Conservation (phyloP, 495 filamentous ascomycete species). For the Hyphodiscus hymeniophilus region DNA sequence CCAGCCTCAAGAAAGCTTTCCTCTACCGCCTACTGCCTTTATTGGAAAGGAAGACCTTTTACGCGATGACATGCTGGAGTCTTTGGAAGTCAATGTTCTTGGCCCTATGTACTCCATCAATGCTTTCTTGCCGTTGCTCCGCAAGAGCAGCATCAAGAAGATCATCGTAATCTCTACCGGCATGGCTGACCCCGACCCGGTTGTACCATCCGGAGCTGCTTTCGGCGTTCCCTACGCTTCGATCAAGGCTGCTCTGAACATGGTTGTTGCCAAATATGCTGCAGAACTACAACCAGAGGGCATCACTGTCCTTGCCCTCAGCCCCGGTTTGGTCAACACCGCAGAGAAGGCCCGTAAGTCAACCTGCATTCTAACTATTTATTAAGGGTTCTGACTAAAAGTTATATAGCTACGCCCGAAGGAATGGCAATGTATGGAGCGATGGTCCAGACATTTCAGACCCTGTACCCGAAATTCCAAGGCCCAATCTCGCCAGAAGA, state of each 20-base stretch:
- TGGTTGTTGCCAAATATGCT: conserved; percentile 34
- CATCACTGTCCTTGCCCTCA: conserved; percentile 28
- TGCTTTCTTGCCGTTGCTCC: conserved; percentile 37
- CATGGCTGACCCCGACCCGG: conserved; percentile 31
- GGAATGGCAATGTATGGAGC: too few species aligned
- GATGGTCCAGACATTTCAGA: too few species aligned
- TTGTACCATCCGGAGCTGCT: conserved; percentile 22
- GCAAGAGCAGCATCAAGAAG: conserved; percentile 36
- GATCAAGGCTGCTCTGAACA: conserved; percentile 39
- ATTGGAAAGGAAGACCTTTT: conserved; percentile 20
- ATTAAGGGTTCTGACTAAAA: too few species aligned
- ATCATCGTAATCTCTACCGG: conserved; percentile 39
- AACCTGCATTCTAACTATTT: too few species aligned
- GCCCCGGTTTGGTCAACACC: conserved; percentile 29
- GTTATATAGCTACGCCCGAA: too few species aligned
- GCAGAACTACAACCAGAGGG: conserved; percentile 25
- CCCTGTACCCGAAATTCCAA: too few species aligned
- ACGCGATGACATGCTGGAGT: background rate
- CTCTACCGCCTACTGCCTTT: conserved; percentile 10
- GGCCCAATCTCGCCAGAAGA: too few species aligned
- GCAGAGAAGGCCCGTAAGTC: conserved; percentile 15
- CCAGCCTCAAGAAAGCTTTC: conserved; percentile 1
- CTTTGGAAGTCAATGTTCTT: conserved; percentile 31
- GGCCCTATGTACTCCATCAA: conserved; percentile 38
- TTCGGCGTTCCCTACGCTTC: conserved; percentile 26